Evolutionary conservation across 805 yeast species (phyloP).

Genomic region (Saturnispora diversa): DNA sequence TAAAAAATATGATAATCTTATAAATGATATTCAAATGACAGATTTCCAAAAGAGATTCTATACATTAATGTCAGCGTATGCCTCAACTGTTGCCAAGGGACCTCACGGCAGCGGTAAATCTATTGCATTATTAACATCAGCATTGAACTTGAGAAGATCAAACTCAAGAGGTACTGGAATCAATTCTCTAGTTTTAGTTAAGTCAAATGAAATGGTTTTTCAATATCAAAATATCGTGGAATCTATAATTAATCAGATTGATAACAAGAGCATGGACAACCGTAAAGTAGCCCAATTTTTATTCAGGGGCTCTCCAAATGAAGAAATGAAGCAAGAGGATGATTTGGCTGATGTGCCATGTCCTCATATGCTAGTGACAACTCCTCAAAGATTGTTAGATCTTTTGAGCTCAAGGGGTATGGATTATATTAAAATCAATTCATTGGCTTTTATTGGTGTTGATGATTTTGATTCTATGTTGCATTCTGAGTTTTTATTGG

Average conservation of each 20-base stretch:
- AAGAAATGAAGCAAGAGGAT: constrained; percentile 23
- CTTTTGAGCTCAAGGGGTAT: constrained; percentile 28
- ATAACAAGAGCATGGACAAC: background rate
- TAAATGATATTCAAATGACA: constrained; percentile 17
- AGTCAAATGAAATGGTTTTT: constrained; percentile 21
- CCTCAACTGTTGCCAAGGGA: constrained; percentile 28
- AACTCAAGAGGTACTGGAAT: constrained; percentile 23
- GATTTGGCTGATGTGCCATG: constrained; percentile 17
- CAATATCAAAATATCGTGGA: constrained; percentile 19
- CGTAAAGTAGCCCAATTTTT: constrained; percentile 26
- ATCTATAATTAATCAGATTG: constrained; percentile 11
- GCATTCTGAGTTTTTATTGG: constrained; percentile 16
- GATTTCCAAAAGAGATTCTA: constrained; percentile 26
- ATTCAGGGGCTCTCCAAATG: constrained; percentile 22
- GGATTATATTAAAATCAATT: constrained; percentile 25
- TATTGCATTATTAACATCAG: constrained; percentile 22
- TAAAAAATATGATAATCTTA: background rate
- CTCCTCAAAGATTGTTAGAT: constrained; percentile 32
- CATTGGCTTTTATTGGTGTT: constrained; percentile 24
- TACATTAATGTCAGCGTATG: constrained; percentile 20
- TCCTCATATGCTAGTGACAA: constrained; percentile 29
- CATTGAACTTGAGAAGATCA: constrained; percentile 21
- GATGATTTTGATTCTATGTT: constrained; percentile 31
- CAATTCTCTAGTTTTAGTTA: constrained; percentile 27
- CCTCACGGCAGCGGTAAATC: constrained; percentile 29